Conservation (phyloP, 495 filamentous ascomycete genomes). For the Neurospora tetraspora region DNA sequence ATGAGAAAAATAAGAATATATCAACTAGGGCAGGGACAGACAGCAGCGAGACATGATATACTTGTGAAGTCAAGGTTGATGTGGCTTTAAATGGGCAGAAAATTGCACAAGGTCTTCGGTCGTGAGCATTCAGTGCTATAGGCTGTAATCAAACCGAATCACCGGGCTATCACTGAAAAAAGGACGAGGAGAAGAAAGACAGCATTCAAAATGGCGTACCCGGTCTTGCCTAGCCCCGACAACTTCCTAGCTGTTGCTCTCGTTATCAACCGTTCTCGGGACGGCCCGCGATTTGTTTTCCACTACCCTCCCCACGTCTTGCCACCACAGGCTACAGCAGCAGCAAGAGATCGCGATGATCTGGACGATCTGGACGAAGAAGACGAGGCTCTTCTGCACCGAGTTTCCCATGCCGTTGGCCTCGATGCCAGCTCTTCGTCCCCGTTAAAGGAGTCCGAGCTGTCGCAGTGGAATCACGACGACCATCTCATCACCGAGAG, state of each 20-base stretch:
- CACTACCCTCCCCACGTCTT: slow-evolving; percentile 61
- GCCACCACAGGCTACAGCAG: slow-evolving; percentile 16
- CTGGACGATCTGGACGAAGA: slow-evolving; percentile 33
- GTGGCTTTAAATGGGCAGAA: background rate
- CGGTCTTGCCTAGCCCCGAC: slow-evolving; percentile 35
- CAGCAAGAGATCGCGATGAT: slow-evolving; percentile 13
- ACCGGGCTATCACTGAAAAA: no score
- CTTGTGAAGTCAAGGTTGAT: background rate
- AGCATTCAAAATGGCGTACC: slow-evolving; percentile 27
- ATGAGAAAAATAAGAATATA: background rate
- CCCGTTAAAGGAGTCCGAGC: slow-evolving; percentile 22
- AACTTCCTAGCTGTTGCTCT: slow-evolving; percentile 67
- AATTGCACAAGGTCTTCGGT: no score
- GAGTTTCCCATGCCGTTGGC: slow-evolving; percentile 14
- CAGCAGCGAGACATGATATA: background rate
- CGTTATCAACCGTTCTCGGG: slow-evolving; percentile 69
- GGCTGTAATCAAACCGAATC: background rate
- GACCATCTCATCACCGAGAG: slow-evolving; percentile 42
- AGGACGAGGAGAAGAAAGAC: background rate
- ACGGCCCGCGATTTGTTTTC: slow-evolving; percentile 79
- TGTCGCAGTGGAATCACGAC: slow-evolving; percentile 47
- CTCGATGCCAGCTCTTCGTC: slow-evolving; percentile 26
- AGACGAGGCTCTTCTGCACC: slow-evolving; percentile 30
- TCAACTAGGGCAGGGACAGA: background rate
- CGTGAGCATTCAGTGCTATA: background rate